Evolutionary conservation across 352 stramenopile species (phyloP).

Genomic region (Pythium pectinolyticum): DNA sequence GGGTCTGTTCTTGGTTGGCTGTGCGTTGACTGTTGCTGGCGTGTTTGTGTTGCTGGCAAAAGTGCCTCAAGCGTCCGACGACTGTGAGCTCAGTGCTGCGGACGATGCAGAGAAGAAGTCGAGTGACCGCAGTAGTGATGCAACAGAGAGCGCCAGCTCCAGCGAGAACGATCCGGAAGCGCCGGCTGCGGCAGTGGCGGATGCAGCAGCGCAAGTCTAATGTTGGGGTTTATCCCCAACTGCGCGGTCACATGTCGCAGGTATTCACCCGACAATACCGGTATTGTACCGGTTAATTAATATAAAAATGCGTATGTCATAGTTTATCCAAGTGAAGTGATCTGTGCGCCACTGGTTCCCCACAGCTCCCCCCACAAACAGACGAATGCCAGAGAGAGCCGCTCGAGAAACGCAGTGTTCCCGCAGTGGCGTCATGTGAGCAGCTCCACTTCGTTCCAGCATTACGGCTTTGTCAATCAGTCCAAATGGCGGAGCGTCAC

Average conservation of each 20-base stretch:
- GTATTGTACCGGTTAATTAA: constrained; percentile 7
- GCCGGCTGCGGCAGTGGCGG: background rate
- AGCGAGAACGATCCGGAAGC: constrained; percentile 1
- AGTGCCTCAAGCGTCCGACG: constrained; percentile 9
- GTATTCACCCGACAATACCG: background rate
- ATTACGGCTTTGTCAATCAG: background rate
- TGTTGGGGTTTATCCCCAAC: background rate
- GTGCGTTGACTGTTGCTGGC: constrained; percentile 30
- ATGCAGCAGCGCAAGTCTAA: background rate
- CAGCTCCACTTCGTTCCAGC: background rate
- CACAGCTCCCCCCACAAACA: too few species aligned
- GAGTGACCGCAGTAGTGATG: background rate
- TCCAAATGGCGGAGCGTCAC: constrained; percentile 8
- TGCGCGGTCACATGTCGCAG: constrained; percentile 20
- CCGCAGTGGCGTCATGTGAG: too few species aligned
- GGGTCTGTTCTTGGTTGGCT: constrained; percentile 30
- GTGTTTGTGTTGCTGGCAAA: constrained; percentile 42
- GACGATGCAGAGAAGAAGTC: background rate
- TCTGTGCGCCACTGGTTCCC: constrained; percentile 4
- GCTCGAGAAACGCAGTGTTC: background rate
- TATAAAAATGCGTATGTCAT: background rate
- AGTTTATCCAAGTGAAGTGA: background rate
- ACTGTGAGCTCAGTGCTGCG: background rate
- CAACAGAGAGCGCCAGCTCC: constrained; percentile 2
- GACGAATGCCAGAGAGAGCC: too few species aligned